phyloP scores from a whole-genome alignment of 176 grass and related monocot genomes.

The Zoysia japonica region DNA sequence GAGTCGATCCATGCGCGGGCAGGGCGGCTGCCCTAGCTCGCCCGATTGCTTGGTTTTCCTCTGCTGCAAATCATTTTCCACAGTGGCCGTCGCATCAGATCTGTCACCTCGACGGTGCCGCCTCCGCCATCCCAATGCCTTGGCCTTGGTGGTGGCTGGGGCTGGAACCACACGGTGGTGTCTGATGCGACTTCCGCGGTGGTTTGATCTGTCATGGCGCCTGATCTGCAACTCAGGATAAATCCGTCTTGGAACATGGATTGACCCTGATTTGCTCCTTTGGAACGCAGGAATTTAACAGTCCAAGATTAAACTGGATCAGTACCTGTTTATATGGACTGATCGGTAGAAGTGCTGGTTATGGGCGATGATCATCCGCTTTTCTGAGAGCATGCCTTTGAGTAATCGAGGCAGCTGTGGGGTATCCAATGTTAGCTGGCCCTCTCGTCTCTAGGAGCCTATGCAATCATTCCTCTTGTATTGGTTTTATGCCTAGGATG shows the following conservation, averaged over 20 bases:
- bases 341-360: not conserved
- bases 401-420: not conserved
- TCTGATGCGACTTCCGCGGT: not conserved
- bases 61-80: not conserved
- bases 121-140: not conserved
- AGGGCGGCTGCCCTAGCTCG: not conserved
- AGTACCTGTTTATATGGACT: not conserved
- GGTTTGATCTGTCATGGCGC: conserved; percentile 2
- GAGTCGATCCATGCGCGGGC: not conserved
- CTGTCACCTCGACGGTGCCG: no score
- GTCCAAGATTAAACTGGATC: not conserved
- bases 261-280: no score
- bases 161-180: conserved; percentile 15
- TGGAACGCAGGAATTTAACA: no score
- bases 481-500: conserved; percentile 27
- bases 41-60: no score
- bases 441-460: not conserved
- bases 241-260: no score
- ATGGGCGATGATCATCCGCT: conserved; percentile 18
- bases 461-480: not conserved
- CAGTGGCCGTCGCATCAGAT: no score
- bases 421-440: not conserved
- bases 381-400: conserved; percentile 23
- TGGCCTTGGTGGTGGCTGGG: not conserved
- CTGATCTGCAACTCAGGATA: no score